Base-by-base conservation (phyloP, 345 rosid genomes). In the Corchorus olitorius region DNA sequence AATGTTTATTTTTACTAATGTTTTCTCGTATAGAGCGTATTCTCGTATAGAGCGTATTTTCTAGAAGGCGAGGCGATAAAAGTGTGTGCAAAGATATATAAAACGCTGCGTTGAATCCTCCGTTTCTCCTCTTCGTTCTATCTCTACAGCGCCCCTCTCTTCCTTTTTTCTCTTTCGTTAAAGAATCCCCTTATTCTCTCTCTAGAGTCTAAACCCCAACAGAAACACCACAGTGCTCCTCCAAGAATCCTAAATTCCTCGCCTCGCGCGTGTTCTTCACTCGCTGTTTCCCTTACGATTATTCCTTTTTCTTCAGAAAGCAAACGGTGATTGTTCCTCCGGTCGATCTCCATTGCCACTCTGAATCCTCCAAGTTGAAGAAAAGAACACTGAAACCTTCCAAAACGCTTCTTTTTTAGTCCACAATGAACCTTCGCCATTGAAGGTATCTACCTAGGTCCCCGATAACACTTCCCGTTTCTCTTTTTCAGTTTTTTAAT, bases 81-180 rank as follows among this genome's bases (percentile, higher is more conserved):
- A 59, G 76, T n/a, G 52, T 72, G 76, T 63, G 78, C 52, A 52
- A 77, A 79, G 78, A 53, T 78, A 78, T 78, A 78, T 72, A 84
- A 84, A 84, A 84, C 86, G 87, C 79, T 34, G 54, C 82, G 84
- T 82, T 78, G 77, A 58, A 46, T 8, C 22, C 52, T 22, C 4
- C 72, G 49, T 37, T 52, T 60, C 9, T 33, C 79, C 11, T 50
- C 62, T 27, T 19, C 65, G 5, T n/a, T 66, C 68, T n/a, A 27
- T 59, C 8, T 22, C 14, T 39, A 15, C 27, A n/a, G 2, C 52
- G 2, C 52, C 27, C 9, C 19, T 11, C 67, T 69, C 74, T 62
- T 5, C 33, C 58, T 8, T 13, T 43, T 6, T 20, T 8, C 9
- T 8, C 52, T 37, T 13, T 53, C 33, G 50, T 71, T 19, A 39